Conservation (phyloP, 768 basidiomycete genomes). For the Inosperma sp. region DNA sequence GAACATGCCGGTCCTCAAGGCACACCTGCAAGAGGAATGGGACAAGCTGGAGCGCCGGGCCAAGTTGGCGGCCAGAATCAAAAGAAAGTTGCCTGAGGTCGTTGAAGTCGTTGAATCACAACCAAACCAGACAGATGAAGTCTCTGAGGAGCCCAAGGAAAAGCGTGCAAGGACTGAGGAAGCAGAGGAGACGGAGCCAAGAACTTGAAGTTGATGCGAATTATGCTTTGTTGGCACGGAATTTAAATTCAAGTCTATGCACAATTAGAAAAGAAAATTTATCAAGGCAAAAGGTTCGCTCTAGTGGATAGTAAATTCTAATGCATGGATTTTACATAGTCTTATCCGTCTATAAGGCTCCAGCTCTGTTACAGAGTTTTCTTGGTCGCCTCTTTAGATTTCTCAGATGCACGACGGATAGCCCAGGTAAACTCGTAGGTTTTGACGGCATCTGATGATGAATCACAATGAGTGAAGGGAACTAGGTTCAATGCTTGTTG, state of each 20-base stretch:
- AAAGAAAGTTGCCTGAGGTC: constrained; percentile 35
- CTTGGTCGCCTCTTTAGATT: constrained; percentile 44
- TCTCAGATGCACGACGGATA: constrained; percentile 76
- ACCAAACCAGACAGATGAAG: constrained; percentile 3
- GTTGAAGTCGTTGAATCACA: background rate
- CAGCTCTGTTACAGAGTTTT: no score
- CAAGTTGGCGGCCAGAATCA: constrained; percentile 38
- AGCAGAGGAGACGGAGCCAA: background rate
- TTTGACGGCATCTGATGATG: constrained; percentile 65
- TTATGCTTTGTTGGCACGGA: background rate
- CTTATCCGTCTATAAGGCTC: no score
- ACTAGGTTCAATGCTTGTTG: constrained; percentile 14
- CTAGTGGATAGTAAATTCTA: no score
- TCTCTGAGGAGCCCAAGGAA: constrained; percentile 3
- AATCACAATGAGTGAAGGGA: constrained; percentile 2
- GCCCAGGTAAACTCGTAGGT: constrained; percentile 95
- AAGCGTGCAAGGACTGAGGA: constrained; percentile 1
- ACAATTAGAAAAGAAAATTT: no score
- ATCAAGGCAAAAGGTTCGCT: no score
- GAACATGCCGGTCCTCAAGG: constrained; percentile 72
- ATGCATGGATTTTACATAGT: no score
- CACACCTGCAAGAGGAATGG: constrained; percentile 74
- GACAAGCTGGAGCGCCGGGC: constrained; percentile 42
- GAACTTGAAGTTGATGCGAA: background rate
- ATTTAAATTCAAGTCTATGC: no score